These are phyloP conservation scores for Fragaria ananassa DNA, from an alignment of 306 rosid genomes.

Conservation along the genomic window DNA sequence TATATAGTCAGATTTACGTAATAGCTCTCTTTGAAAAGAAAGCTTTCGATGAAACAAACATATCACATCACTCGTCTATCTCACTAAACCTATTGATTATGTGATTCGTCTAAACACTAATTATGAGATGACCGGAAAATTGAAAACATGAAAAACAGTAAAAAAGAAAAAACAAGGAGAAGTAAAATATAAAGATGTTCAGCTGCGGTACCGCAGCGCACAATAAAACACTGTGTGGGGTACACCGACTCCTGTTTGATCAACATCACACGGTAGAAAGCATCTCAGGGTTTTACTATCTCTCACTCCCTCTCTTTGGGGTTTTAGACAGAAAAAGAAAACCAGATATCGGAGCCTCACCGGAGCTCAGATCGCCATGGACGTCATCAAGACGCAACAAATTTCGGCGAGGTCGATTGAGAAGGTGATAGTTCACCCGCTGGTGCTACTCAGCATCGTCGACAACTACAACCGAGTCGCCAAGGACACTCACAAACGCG, in stretches of 20 bases:
- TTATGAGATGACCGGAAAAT: too few species aligned
- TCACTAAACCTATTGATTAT: too few species aligned
- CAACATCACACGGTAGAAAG: background rate
- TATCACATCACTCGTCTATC: too few species aligned
- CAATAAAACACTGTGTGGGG: background rate
- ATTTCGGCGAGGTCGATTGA: constrained; percentile 65
- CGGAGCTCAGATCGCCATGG: constrained; percentile 42
- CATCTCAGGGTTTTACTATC: background rate
- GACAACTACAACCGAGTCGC: constrained; percentile 91
- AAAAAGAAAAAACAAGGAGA: too few species aligned
- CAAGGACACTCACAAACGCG: constrained; percentile 78
- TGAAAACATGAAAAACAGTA: too few species aligned
- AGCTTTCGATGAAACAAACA: too few species aligned
- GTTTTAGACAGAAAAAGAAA: background rate
- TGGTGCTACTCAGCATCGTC: constrained; percentile 84
- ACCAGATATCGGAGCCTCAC: background rate
- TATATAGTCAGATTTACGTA: too few species aligned
- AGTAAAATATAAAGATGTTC: background rate
- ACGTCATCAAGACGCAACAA: constrained; percentile 84
- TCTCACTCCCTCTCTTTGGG: background rate
- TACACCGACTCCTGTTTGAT: background rate
- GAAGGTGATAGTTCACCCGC: constrained; percentile 84
- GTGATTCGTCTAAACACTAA: too few species aligned
- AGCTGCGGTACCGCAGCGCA: background rate
- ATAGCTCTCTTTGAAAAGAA: too few species aligned